phyloP scores from a whole-genome alignment of 352 stramenopile genomes.

The Thraustotheca clavata region DNA sequence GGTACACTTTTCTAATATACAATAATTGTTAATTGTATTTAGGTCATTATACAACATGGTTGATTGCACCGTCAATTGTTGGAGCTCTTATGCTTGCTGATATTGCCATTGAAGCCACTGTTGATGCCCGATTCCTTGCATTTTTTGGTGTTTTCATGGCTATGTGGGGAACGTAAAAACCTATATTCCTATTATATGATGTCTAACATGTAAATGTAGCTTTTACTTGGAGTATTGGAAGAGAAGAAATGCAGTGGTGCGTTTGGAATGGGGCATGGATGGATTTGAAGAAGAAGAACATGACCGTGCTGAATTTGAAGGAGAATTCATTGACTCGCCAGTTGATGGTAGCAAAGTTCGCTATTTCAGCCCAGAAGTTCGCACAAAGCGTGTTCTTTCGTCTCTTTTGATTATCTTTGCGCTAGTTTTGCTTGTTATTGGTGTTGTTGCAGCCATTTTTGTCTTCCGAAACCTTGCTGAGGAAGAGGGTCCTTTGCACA shows the following conservation, averaged over 20 bases:
- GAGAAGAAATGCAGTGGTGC: conserved; percentile 56
- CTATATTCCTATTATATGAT: too few species aligned
- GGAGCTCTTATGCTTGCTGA: conserved; percentile 85
- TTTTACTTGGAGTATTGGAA: conserved; percentile 83
- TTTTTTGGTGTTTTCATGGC: conserved; percentile 81
- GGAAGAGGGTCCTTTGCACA: conserved; percentile 33
- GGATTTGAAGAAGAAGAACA: conserved; percentile 55
- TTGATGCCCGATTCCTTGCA: conserved; percentile 48
- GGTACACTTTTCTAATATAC: conserved; percentile 30
- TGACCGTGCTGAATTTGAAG: conserved; percentile 61
- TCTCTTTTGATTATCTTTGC: conserved; percentile 67
- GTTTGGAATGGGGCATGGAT: conserved; percentile 67
- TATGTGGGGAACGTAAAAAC: conserved; percentile 45
- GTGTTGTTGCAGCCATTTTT: conserved; percentile 60
- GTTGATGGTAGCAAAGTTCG: conserved; percentile 63
- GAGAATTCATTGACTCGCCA: conserved; percentile 57
- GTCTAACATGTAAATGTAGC: background rate
- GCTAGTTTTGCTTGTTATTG: conserved; percentile 60
- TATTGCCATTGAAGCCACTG: conserved; percentile 46
- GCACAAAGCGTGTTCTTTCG: conserved; percentile 55
- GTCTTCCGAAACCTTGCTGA: conserved; percentile 57
- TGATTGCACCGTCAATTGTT: conserved; percentile 87
- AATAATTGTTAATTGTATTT: background rate
- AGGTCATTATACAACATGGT: conserved; percentile 90
- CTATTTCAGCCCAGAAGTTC: conserved; percentile 62